phyloP scores from a whole-genome alignment of 1,284 basidiomycete species.

The Leccinum glutinopallens region DNA sequence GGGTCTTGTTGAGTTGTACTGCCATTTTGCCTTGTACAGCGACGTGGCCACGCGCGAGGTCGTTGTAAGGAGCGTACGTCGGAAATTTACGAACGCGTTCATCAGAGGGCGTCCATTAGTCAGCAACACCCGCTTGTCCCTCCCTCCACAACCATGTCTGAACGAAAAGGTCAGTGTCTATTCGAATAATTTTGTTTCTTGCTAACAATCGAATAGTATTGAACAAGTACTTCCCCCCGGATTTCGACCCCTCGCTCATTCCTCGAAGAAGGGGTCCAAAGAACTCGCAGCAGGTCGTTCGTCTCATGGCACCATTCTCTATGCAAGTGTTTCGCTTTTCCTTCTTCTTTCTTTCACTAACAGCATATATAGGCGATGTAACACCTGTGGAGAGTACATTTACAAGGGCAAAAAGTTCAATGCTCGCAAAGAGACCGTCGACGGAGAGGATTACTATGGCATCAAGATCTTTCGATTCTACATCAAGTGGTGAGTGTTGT shows the following conservation, averaged over 20 bases:
- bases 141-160: slow-evolving; percentile 64
- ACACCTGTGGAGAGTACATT: slow-evolving; percentile 96
- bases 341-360: slow-evolving; percentile 5
- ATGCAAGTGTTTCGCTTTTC: slow-evolving; percentile 59
- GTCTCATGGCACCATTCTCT: slow-evolving; percentile 98
- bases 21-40: slow-evolving; percentile 33
- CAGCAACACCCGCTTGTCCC: slow-evolving; percentile 22
- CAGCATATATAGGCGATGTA: slow-evolving; percentile 69
- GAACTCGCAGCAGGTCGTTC: slow-evolving; percentile 94
- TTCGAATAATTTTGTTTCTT: not conserved
- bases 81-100: slow-evolving; percentile 38
- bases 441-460: slow-evolving; percentile 96
- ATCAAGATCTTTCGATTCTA: slow-evolving; percentile 94
- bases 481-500: slow-evolving; percentile 68
- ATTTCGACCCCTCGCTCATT: slow-evolving; percentile 98
- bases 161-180: slow-evolving; percentile 71
- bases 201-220: slow-evolving; percentile 55
- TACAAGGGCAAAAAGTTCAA: slow-evolving; percentile 99
- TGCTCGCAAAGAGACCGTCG: slow-evolving; percentile 96
- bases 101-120: slow-evolving; percentile 27
- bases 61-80: slow-evolving; percentile 25
- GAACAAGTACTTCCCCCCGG: slow-evolving; percentile 91
- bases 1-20: slow-evolving; percentile 57
- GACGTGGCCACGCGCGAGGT: slow-evolving; percentile 12
- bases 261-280: slow-evolving; percentile 86